These are phyloP conservation scores for Schwanniomyces etchellsii DNA, from an alignment of 1,139 yeast genomes.

Conservation along the genomic window DNA sequence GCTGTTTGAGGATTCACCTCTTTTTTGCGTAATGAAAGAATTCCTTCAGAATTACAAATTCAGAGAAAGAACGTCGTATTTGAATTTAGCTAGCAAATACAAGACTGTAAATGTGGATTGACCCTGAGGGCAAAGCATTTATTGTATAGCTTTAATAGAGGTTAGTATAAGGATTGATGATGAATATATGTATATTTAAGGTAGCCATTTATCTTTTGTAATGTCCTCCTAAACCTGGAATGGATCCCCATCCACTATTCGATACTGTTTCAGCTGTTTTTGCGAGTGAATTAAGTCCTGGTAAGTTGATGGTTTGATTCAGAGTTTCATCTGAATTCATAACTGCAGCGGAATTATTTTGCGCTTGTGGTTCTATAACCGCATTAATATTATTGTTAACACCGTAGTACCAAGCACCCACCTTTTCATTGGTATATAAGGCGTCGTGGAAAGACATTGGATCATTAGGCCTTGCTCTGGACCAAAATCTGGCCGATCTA, in stretches of 20 bases:
- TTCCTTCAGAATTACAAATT: too few relatives aligned
- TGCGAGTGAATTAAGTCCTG: conserved; percentile 19
- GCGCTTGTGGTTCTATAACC: conserved; percentile 31
- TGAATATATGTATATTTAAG: too few relatives aligned
- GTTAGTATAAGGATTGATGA: too few relatives aligned
- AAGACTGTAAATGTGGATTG: too few relatives aligned
- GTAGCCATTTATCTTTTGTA: conserved; percentile 1
- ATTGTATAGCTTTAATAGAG: too few relatives aligned
- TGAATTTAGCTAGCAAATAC: too few relatives aligned
- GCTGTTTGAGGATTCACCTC: conserved; percentile 4
- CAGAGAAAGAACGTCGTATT: too few relatives aligned
- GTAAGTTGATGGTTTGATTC: conserved; percentile 12
- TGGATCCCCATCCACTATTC: conserved; percentile 9
- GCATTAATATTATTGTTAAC: conserved; percentile 65
- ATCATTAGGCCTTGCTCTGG: conserved; percentile 87
- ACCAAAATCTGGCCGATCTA: conserved; percentile 92
- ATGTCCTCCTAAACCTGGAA: conserved; percentile 16
- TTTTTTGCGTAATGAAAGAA: too few relatives aligned
- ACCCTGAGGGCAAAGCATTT: too few relatives aligned
- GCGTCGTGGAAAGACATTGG: conserved; percentile 79
- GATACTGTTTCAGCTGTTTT: conserved; percentile 5
- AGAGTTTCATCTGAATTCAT: conserved; percentile 4
- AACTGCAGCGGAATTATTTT: conserved; percentile 5
- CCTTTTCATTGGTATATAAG: conserved; percentile 60
- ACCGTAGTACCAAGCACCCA: conserved; percentile 69